Evolutionary conservation across 768 basidiomycete genomes (phyloP).

Genomic region (Podaxis sp.): DNA sequence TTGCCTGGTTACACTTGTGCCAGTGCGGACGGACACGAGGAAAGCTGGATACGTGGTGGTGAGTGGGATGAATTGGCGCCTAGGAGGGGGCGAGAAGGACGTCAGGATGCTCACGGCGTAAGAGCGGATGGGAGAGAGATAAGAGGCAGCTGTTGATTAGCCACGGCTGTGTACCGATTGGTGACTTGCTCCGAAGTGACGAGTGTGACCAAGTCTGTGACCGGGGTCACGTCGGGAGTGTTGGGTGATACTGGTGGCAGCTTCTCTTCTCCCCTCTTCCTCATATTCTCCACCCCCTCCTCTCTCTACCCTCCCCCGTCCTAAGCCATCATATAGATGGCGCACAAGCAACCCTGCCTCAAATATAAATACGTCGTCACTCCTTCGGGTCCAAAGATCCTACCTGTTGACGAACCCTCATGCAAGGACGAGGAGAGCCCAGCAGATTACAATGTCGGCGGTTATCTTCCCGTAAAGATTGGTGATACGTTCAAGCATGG

Average conservation of each 20-base stretch:
- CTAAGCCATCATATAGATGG: constrained; percentile 42
- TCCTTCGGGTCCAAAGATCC: constrained; percentile 59
- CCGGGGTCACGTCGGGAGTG: neutral
- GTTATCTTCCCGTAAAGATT: constrained; percentile 78
- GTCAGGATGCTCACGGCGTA: neutral
- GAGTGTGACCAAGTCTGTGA: constrained; percentile 14
- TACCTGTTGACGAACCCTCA: constrained; percentile 60
- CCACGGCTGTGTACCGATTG: constrained; percentile 8
- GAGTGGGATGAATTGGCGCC: no score
- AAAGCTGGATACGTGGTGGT: neutral
- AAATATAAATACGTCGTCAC: constrained; percentile 78
- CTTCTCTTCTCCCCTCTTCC: constrained; percentile 9
- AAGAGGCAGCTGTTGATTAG: neutral
- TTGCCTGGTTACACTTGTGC: neutral
- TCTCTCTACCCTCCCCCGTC: constrained; percentile 11
- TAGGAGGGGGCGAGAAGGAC: neutral
- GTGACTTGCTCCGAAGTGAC: constrained; percentile 4
- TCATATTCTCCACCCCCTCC: constrained; percentile 17
- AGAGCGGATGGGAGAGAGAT: neutral
- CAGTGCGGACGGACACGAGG: neutral
- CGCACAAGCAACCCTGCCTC: constrained; percentile 59
- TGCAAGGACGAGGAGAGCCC: constrained; percentile 79
- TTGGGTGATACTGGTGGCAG: neutral
- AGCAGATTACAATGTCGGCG: constrained; percentile 79
- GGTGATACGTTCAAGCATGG: constrained; percentile 80